These are phyloP conservation scores for Umbelopsis sp. DNA, from an alignment of 192 early-diverging fungal genomes.

Conservation along the genomic window DNA sequence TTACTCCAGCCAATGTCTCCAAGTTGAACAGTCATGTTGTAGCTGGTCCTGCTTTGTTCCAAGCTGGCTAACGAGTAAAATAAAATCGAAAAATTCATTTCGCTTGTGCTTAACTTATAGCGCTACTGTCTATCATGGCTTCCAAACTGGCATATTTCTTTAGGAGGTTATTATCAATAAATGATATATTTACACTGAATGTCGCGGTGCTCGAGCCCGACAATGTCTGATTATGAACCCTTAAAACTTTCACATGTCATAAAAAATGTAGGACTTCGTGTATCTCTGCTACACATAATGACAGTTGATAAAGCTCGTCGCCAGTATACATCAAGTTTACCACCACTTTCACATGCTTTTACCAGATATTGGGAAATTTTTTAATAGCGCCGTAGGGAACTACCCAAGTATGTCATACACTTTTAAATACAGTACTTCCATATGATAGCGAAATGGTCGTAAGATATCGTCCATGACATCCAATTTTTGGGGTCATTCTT, in stretches of 20 bases:
- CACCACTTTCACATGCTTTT: conserved; percentile 11
- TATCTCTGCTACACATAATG: no score
- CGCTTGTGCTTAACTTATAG: not conserved
- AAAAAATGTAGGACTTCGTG: no score
- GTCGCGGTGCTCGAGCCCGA: no score
- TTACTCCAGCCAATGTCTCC: conserved; percentile 32
- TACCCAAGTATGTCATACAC: not conserved
- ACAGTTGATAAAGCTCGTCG: no score
- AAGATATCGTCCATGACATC: not conserved
- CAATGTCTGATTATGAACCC: no score
- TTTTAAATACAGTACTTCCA: not conserved
- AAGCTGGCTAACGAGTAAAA: conserved; percentile 30
- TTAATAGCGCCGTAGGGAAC: not conserved
- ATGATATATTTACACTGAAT: no score
- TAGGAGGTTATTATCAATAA: no score
- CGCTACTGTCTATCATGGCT: no score
- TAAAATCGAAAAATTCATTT: not conserved
- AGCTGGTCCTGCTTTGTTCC: conserved; percentile 38
- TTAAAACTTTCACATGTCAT: no score
- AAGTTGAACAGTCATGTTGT: conserved; percentile 31
- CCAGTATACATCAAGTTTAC: not conserved
- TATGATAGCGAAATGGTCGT: not conserved
- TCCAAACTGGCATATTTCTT: no score
- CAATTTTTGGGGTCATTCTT: not conserved
- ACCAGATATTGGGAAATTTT: not conserved